These are phyloP conservation scores for Cetradonia linearis DNA, from an alignment of 495 filamentous ascomycete genomes.

Conservation along the genomic window DNA sequence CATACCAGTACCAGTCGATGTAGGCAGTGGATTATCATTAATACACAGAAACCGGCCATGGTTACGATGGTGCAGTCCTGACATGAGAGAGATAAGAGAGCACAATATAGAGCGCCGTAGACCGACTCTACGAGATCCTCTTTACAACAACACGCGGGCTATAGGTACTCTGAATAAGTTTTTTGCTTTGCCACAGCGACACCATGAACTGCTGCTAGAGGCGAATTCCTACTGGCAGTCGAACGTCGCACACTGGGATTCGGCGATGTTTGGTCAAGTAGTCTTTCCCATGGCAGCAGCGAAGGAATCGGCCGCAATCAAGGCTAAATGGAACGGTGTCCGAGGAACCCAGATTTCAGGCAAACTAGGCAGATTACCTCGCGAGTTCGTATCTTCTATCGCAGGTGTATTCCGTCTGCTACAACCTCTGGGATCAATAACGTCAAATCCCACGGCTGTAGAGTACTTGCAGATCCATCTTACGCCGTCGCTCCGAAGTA, in stretches of 20 bases:
- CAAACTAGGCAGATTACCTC: neutral
- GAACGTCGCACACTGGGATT: neutral
- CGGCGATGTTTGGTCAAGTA: constrained; percentile 7
- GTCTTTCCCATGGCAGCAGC: neutral
- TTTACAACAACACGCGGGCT: neutral
- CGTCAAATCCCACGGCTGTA: neutral
- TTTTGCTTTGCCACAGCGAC: neutral
- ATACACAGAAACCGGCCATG: constrained; percentile 9
- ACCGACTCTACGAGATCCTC: neutral
- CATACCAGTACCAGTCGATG: constrained; percentile 5
- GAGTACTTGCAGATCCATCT: constrained; percentile 7
- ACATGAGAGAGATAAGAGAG: neutral
- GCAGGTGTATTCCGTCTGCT: constrained; percentile 8
- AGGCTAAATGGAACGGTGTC: neutral
- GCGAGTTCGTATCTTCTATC: constrained; percentile 4
- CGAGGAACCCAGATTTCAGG: neutral
- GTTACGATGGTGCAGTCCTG: constrained; percentile 11
- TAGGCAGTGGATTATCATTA: constrained; percentile 11
- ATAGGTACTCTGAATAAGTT: neutral
- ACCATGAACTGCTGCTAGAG: neutral
- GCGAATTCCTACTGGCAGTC: neutral
- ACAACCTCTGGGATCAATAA: neutral
- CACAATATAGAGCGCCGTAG: neutral
- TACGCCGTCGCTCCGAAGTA: neutral
- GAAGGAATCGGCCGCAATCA: neutral